Evolutionary conservation across 768 basidiomycete genomes (phyloP), one percentile per base, ranked within the genome.

Genomic region (Coprinopsis strossmayeri): DNA sequence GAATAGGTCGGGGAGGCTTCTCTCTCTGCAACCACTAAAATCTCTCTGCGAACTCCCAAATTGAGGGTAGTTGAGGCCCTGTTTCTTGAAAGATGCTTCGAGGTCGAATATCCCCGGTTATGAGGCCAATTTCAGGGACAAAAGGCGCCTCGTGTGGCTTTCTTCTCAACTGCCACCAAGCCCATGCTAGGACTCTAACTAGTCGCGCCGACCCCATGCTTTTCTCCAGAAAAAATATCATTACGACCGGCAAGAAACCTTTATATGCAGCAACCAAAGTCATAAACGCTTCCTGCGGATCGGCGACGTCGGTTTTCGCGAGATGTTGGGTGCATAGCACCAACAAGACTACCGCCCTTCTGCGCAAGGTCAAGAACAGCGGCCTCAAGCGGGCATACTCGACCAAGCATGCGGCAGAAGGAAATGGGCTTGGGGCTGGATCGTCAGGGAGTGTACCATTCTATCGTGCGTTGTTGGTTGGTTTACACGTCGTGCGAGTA

Each of bases 201-300:
- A 15, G n/a, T 17, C 15, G 12, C 42, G 12, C 3, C 21, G 5
- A 39, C 49, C 54, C 57, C 45, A 76, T 76, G 74, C 62, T 71
- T 48, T 73, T 77, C 59, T 78, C 75, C 53, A 76, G 74, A 61
- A 74, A 77, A 54, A 65, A 57, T n/a, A 63, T 76, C 56, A 57
- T 77, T 34, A 71, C 70, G 23, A 77, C 75, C 58, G 74, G 78
- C 51, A 74, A 69, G 56, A 71, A 69, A 57, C 79, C 81, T 26
- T 60, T 82, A 24, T 75, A 76, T 53, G 77, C 72, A n/a, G 81
- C 79, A 5, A 76, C 79, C 45, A 59, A 70, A 63, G 74, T 80
- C 57, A 58, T 78, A 51, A 76, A 76, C 62, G 68, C 73, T 44
- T 70, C 78, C 41, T 69, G 67, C 53, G 61, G 74, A 46, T 62